These are phyloP conservation scores for Quercus variabilis DNA, from an alignment of 306 rosid species.

Conservation along the genomic window DNA sequence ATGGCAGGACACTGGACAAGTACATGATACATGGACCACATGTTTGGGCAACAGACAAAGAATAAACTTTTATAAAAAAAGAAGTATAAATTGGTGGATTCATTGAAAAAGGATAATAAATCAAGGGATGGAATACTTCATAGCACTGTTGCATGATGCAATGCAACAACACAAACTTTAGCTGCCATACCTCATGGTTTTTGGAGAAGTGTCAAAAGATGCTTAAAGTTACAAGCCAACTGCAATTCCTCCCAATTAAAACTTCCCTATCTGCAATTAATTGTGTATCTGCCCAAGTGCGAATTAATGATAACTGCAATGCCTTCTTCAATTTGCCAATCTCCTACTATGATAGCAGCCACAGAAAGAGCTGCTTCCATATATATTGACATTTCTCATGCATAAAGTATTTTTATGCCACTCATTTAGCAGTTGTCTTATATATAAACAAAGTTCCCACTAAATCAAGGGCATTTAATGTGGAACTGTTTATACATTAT, in stretches of 20 bases:
- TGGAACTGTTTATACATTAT: no score
- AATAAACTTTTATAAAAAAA: no score
- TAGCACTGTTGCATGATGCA: background rate
- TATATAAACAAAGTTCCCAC: no score
- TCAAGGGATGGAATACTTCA: no score
- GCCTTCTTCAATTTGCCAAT: background rate
- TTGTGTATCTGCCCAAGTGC: background rate
- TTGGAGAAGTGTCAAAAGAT: background rate
- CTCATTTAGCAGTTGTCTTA: no score
- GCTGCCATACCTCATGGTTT: background rate
- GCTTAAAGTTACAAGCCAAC: background rate
- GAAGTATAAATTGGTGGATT: no score
- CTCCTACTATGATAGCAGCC: background rate
- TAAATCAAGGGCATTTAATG: no score
- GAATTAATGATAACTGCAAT: background rate
- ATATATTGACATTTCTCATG: background rate
- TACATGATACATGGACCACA: no score
- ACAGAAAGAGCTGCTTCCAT: background rate
- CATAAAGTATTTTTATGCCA: no score
- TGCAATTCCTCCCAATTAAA: background rate
- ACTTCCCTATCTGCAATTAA: constrained; percentile 14
- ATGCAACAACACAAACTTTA: background rate
- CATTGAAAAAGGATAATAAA: no score
- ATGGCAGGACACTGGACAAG: no score
- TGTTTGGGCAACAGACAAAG: no score